Evolutionary conservation across 306 rosid genomes (phyloP).

Genomic region (Vigna mungo): DNA sequence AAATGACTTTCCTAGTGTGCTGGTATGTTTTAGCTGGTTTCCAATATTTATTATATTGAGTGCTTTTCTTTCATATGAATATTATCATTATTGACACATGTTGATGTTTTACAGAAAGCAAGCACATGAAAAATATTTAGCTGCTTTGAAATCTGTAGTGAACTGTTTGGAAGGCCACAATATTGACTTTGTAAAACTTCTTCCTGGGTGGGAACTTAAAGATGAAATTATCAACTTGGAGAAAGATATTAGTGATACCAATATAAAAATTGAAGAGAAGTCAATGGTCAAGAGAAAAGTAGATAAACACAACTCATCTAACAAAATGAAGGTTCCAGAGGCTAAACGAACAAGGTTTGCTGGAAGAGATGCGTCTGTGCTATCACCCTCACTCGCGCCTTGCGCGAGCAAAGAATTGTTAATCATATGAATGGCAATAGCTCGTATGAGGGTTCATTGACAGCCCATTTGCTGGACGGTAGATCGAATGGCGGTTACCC

Average conservation of each 20-base stretch:
- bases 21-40: slow-evolving; percentile 63
- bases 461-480: slow-evolving; percentile 39
- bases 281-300: slow-evolving; percentile 50
- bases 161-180: slow-evolving; percentile 60
- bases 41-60: slow-evolving; percentile 26
- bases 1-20: slow-evolving; percentile 36
- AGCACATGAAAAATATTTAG: slow-evolving; percentile 60
- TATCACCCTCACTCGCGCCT: slow-evolving; percentile 46
- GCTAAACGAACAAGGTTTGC: slow-evolving; percentile 49
- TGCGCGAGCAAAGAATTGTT: slow-evolving; percentile 55
- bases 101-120: slow-evolving; percentile 55
- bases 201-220: slow-evolving; percentile 64
- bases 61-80: slow-evolving; percentile 43
- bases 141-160: slow-evolving; percentile 62
- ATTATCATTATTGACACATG: slow-evolving; percentile 34
- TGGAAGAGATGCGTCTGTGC: slow-evolving; percentile 42
- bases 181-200: slow-evolving; percentile 53
- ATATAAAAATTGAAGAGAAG: slow-evolving; percentile 47
- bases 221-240: slow-evolving; percentile 55
- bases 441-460: slow-evolving; percentile 50
- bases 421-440: slow-evolving; percentile 46
- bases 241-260: slow-evolving; percentile 50
- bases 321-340: slow-evolving; percentile 45
- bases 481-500: slow-evolving; percentile 45
- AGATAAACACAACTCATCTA: slow-evolving; percentile 44